These are phyloP conservation scores for Dacryopinax primogenitus DNA, from an alignment of 768 basidiomycete genomes.

Conservation along the genomic window DNA sequence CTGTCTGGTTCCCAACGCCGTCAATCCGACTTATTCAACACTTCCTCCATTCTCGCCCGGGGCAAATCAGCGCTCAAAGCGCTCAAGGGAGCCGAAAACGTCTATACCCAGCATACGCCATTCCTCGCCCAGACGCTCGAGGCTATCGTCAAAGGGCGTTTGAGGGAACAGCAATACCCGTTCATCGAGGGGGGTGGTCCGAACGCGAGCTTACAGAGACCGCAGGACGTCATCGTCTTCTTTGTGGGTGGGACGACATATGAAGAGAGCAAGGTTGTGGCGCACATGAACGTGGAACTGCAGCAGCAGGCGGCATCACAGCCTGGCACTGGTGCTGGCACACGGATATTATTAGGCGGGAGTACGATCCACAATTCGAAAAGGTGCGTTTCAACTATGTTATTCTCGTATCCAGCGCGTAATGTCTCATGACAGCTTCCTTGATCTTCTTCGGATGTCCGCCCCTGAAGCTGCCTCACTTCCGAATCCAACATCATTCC, in stretches of 20 bases:
- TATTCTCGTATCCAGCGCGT: not conserved
- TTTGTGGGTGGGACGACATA: slow-evolving; percentile 95
- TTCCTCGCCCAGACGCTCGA: slow-evolving; percentile 89
- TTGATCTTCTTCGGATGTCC: slow-evolving; percentile 55
- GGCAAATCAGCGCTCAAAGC: slow-evolving; percentile 93
- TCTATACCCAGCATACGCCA: slow-evolving; percentile 94
- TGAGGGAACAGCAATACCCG: slow-evolving; percentile 82
- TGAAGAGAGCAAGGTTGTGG: slow-evolving; percentile 78
- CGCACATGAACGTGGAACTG: slow-evolving; percentile 72
- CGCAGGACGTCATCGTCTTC: slow-evolving; percentile 93
- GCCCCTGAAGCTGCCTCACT: not conserved
- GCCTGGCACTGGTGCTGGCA: slow-evolving; percentile 38
- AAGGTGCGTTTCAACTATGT: slow-evolving; percentile 39
- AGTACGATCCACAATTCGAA: slow-evolving; percentile 92
- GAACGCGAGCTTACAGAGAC: slow-evolving; percentile 66
- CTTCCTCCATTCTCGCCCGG: slow-evolving; percentile 84
- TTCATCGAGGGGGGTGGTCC: slow-evolving; percentile 55
- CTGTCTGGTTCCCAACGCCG: slow-evolving; percentile 90
- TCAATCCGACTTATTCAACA: slow-evolving; percentile 94
- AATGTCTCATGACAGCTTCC: slow-evolving; percentile 41
- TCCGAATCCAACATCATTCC: slow-evolving; percentile 24
- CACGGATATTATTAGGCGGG: slow-evolving; percentile 77
- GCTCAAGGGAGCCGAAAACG: slow-evolving; percentile 97
- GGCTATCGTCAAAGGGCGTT: slow-evolving; percentile 66
- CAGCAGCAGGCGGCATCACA: slow-evolving; percentile 13